Evolutionary conservation across 1,284 basidiomycete species (phyloP).

Genomic region (Flammula alnicola): DNA sequence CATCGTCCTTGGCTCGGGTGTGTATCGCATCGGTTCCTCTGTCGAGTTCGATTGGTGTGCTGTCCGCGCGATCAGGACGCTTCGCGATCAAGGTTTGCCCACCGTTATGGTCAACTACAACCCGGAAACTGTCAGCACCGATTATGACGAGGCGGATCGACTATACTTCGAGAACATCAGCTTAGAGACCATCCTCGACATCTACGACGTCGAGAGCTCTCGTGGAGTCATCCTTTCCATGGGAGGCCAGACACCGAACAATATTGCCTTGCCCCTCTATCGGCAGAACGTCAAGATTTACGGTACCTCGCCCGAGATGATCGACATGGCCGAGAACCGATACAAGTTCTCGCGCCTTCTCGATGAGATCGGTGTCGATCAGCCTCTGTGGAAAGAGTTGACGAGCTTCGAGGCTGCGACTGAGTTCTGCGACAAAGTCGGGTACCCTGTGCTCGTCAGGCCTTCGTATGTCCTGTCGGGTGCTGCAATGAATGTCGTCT

Average conservation of each 20-base stretch:
- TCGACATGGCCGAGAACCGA: slow-evolving; percentile 98
- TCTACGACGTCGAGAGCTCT: slow-evolving; percentile 92
- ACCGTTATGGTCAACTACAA: slow-evolving; percentile 99
- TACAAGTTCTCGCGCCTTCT: slow-evolving; percentile 99
- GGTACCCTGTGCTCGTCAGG: slow-evolving; percentile 95
- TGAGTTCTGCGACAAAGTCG: slow-evolving; percentile 87
- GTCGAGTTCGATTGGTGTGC: slow-evolving; percentile 99
- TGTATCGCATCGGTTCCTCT: slow-evolving; percentile 98
- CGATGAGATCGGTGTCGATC: slow-evolving; percentile 97
- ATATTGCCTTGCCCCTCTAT: slow-evolving; percentile 92
- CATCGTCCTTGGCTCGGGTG: slow-evolving; percentile 97
- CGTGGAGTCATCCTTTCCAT: slow-evolving; percentile 95
- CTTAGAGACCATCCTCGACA: slow-evolving; percentile 95
- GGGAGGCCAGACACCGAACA: slow-evolving; percentile 99
- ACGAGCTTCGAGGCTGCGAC: slow-evolving; percentile 90
- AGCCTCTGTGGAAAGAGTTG: slow-evolving; percentile 97
- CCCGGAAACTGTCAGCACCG: slow-evolving; percentile 98
- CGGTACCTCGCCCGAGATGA: slow-evolving; percentile 99
- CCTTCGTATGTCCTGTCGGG: slow-evolving; percentile 98
- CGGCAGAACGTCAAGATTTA: slow-evolving; percentile 98
- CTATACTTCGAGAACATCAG: slow-evolving; percentile 99
- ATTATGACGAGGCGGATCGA: slow-evolving; percentile 98
- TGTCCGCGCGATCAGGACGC: slow-evolving; percentile 93
- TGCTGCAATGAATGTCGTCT: slow-evolving; percentile 99
- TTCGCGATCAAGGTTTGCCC: slow-evolving; percentile 92